Evolutionary conservation across 2,329 filamentous ascomycete species (phyloP).

Genomic region (Cercospora sp.): DNA sequence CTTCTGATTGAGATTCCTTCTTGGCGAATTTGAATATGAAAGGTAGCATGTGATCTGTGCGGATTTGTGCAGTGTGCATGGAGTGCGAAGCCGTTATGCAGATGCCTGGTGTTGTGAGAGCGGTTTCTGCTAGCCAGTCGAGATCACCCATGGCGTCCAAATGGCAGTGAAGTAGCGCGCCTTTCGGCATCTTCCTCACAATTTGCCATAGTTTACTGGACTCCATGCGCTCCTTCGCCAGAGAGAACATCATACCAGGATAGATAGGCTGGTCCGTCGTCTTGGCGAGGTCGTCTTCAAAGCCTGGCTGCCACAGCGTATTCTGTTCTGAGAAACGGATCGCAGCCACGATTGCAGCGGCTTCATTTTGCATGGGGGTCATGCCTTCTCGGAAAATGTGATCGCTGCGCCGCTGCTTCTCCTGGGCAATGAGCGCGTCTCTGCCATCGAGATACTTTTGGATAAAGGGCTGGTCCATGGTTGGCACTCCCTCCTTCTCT

Average conservation of each 20-base stretch:
- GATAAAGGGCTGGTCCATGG: slow-evolving; percentile 70
- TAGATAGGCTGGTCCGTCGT: slow-evolving; percentile 65
- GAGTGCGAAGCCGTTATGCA: slow-evolving; percentile 63
- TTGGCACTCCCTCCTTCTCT: slow-evolving; percentile 44
- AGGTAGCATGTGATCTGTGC: slow-evolving; percentile 49
- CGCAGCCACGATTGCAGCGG: slow-evolving; percentile 74
- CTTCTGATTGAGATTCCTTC: slow-evolving; percentile 44
- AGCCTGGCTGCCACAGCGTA: slow-evolving; percentile 72
- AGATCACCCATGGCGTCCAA: slow-evolving; percentile 89
- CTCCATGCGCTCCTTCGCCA: slow-evolving; percentile 85
- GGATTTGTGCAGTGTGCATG: slow-evolving; percentile 56
- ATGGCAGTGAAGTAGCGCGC: slow-evolving; percentile 80
- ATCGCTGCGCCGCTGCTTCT: slow-evolving; percentile 78
- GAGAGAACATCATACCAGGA: slow-evolving; percentile 90
- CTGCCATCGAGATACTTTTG: slow-evolving; percentile 78
- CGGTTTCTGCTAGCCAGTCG: slow-evolving; percentile 72
- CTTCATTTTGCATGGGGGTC: slow-evolving; percentile 74
- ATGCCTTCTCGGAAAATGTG: slow-evolving; percentile 70
- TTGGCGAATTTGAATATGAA: slow-evolving; percentile 61
- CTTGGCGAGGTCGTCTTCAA: slow-evolving; percentile 68
- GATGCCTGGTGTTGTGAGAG: slow-evolving; percentile 71
- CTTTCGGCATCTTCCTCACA: slow-evolving; percentile 84
- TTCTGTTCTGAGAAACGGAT: slow-evolving; percentile 76
- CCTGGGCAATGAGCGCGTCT: slow-evolving; percentile 72
- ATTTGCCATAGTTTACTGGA: slow-evolving; percentile 82